Conservation (phyloP, 352 stramenopile genomes). For the Pilasporangium apinafurcum region DNA sequence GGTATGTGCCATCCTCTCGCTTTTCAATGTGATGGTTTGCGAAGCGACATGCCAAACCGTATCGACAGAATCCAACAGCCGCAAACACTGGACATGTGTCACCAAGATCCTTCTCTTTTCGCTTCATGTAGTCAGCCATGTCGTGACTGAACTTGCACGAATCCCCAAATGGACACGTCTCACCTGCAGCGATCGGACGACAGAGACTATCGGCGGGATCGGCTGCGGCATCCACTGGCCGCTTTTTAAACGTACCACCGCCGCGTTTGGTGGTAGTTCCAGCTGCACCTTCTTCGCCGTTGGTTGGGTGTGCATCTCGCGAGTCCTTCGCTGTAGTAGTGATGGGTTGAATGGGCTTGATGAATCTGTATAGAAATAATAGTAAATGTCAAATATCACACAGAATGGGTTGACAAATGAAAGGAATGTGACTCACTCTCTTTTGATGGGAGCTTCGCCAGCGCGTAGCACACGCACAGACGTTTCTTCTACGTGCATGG, state of each 20-base stretch:
- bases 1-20: slow-evolving; percentile 31
- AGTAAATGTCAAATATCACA: background rate
- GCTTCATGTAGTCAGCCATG: slow-evolving; percentile 75
- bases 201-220: slow-evolving; percentile 68
- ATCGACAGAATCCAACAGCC: slow-evolving; percentile 84
- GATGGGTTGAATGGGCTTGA: slow-evolving; percentile 55
- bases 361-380: slow-evolving; percentile 28
- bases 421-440: slow-evolving; percentile 22
- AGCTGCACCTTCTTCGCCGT: background rate
- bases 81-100: slow-evolving; percentile 77
- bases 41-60: slow-evolving; percentile 90
- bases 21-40: slow-evolving; percentile 77
- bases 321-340: slow-evolving; percentile 17
- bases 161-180: slow-evolving; percentile 63
- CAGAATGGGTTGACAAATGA: background rate
- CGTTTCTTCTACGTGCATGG: background rate
- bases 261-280: slow-evolving; percentile 21
- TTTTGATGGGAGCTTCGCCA: slow-evolving; percentile 39
- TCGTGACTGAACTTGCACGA: slow-evolving; percentile 87
- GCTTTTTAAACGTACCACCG: slow-evolving; percentile 83
- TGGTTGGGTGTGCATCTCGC: slow-evolving; percentile 1
- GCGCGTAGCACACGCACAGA: slow-evolving; percentile 1
- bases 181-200: slow-evolving; percentile 50
- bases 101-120: slow-evolving; percentile 78
- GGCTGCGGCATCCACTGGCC: slow-evolving; percentile 49